These are phyloP conservation scores for Fusarium nurragi DNA, from an alignment of 2,329 filamentous ascomycete species.

Conservation along the genomic window DNA sequence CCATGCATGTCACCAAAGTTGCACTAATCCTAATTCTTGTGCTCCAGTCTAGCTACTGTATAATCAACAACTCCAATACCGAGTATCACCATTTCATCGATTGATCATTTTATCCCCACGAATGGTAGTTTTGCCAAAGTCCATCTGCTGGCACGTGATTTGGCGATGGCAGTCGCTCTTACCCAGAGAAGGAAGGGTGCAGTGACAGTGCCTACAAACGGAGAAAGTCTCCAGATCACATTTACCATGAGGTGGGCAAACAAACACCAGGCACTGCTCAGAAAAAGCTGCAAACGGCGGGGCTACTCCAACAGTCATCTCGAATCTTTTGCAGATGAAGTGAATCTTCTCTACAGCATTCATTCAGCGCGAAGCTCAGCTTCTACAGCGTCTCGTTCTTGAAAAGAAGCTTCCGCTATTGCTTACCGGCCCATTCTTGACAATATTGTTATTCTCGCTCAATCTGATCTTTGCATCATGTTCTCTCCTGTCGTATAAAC, in stretches of 20 bases:
- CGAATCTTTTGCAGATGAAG: neutral
- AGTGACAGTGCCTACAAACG: neutral
- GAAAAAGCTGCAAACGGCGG: neutral
- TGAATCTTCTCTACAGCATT: neutral
- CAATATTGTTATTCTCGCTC: neutral
- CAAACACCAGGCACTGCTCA: neutral
- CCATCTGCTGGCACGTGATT: neutral
- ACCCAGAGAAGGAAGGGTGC: conserved; percentile 1
- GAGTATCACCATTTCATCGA: neutral
- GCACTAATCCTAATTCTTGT: neutral
- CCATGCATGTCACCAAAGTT: conserved; percentile 22
- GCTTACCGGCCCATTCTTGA: neutral
- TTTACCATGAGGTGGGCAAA: conserved; percentile 3
- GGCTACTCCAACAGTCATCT: neutral
- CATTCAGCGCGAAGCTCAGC: neutral
- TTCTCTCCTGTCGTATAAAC: neutral
- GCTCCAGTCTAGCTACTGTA: neutral
- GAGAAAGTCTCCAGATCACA: neutral
- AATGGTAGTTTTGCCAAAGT: too few relatives aligned
- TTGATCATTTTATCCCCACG: neutral
- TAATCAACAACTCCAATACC: neutral
- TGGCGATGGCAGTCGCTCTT: neutral
- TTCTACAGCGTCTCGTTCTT: neutral
- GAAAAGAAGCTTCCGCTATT: neutral
- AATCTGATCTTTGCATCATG: neutral